Percentiles rank a stretch among this genome's conserved stretches.
These are phyloP conservation scores for Fusarium oligoseptatum DNA, from an alignment of 2,329 filamentous ascomycete genomes.

Conservation along the genomic window DNA sequence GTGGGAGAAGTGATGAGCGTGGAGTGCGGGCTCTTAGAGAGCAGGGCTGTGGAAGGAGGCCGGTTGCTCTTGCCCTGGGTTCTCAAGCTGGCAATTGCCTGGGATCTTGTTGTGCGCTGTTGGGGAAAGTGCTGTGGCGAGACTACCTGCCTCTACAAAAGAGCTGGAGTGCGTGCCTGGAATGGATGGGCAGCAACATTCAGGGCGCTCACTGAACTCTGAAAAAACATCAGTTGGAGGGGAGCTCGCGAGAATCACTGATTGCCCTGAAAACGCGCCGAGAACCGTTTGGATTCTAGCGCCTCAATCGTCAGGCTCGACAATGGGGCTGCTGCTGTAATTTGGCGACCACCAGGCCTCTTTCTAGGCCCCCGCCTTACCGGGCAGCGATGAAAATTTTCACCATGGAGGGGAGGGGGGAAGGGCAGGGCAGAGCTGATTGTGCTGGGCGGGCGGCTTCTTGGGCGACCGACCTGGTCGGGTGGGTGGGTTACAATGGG, in stretches of 20 bases:
- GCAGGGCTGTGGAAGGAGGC: not conserved
- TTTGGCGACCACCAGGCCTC: conserved; percentile 1
- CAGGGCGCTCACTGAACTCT: conserved; percentile 4
- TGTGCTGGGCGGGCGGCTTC: conserved; percentile 17
- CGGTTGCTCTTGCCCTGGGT: conserved; percentile 12
- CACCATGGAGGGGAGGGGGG: not conserved
- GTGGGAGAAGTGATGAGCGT: conserved; percentile 20
- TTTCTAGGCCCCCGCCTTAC: conserved; percentile 31
- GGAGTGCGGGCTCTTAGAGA: conserved; percentile 7
- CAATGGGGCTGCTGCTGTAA: conserved; percentile 23
- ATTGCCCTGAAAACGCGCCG: not conserved
- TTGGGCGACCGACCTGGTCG: conserved; percentile 19
- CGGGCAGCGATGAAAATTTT: conserved; percentile 30
- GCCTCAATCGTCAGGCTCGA: not conserved
- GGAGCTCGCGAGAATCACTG: conserved; percentile 11
- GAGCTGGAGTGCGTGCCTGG: not conserved
- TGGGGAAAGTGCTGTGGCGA: conserved; percentile 7
- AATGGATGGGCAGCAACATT: conserved; percentile 1
- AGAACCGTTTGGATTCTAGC: conserved; percentile 1
- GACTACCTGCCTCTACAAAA: conserved; percentile 7
- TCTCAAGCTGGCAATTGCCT: conserved; percentile 3
- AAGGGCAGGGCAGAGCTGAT: not conserved
- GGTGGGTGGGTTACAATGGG: conserved; percentile 16
- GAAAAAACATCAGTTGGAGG: not conserved
- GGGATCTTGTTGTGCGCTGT: not conserved